Conservation (phyloP, 2,329 filamentous ascomycete genomes). For the Microdochium trichocladiopsis region DNA sequence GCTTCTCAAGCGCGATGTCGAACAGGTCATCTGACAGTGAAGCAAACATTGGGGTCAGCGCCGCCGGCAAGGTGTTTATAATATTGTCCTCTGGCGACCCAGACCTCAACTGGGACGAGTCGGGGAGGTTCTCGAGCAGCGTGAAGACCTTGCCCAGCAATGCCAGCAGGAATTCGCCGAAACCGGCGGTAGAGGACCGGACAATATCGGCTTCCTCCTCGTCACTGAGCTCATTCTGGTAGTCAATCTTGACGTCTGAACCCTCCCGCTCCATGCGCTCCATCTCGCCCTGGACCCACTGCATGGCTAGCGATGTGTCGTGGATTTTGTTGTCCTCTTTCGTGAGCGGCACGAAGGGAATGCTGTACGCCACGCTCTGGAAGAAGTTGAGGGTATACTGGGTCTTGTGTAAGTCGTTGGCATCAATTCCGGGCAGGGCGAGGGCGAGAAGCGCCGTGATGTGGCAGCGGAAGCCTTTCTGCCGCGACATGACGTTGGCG, state of each 20-base stretch:
- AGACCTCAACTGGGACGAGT: constrained; percentile 78
- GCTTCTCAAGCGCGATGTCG: constrained; percentile 84
- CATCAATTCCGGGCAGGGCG: constrained; percentile 90
- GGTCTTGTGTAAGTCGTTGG: constrained; percentile 95
- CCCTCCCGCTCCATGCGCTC: constrained; percentile 88
- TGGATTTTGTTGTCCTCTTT: constrained; percentile 60
- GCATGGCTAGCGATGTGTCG: constrained; percentile 70
- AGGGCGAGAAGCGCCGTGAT: constrained; percentile 90
- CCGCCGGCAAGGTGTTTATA: constrained; percentile 88
- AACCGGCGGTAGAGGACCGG: constrained; percentile 87
- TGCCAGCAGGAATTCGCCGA: constrained; percentile 86
- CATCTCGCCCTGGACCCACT: constrained; percentile 93
- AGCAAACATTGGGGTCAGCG: constrained; percentile 83
- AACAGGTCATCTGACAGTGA: constrained; percentile 90
- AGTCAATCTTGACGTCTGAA: constrained; percentile 78
- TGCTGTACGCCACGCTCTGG: constrained; percentile 91
- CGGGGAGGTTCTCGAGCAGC: constrained; percentile 87
- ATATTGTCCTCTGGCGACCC: constrained; percentile 95
- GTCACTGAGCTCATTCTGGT: constrained; percentile 72
- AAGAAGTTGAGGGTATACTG: constrained; percentile 92
- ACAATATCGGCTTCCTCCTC: constrained; percentile 83
- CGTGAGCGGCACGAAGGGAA: constrained; percentile 81
- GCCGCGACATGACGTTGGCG: constrained; percentile 81
- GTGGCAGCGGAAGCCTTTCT: constrained; percentile 95
- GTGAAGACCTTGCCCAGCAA: constrained; percentile 94